Base-by-base conservation (phyloP, 768 basidiomycete species). In the Tylopilus rubrobrunneus region DNA sequence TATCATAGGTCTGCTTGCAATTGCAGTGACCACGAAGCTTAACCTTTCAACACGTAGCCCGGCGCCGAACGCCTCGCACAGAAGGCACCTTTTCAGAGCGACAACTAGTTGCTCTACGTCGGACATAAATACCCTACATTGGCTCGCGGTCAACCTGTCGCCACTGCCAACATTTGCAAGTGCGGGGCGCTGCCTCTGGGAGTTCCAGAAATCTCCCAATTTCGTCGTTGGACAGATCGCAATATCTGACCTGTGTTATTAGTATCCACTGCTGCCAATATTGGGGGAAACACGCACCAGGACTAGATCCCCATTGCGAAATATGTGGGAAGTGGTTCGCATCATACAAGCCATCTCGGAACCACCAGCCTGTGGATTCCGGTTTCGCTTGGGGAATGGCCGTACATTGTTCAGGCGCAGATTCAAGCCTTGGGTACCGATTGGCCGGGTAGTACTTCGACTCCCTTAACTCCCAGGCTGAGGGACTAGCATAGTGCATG, bases 301-400 rank as follows among this genome's bases (percentile, higher is more conserved):
- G 54, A 25, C 37, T 21, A 28, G 10, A 14, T 5, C 53, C 53
- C 11, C 14, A 36, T 17, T 15, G 36, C 6, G 56, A 25, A 1
- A 21, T 10, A 9, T 33, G 49, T 19, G 56, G 53, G 46, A 57
- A 57, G 17, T 40, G 37, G 19, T 57, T 55, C 5, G 2, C 31
- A 29, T 51, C 49, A 0, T 1, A 17, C 36, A 37, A 17, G 5
- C 14, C 29, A 37, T 5, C 4, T 28, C 56, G 31, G 44, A 49
- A 55, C 56, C 56, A 57, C 56, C 56, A 57, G 2, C 56, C 56
- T 3, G 56, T 57, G 14, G 53, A 52, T 21, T 51, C 49, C 17
- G 56, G 56, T 21, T 25, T 57, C 33, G 56, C 55, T 15, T 33
- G 14, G 9, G 56, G 53, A 7, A 57, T 55, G 7, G 53, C 39